Conservation (phyloP, 2,329 filamentous ascomycete species). For the Aspergillus hiratsukae region DNA sequence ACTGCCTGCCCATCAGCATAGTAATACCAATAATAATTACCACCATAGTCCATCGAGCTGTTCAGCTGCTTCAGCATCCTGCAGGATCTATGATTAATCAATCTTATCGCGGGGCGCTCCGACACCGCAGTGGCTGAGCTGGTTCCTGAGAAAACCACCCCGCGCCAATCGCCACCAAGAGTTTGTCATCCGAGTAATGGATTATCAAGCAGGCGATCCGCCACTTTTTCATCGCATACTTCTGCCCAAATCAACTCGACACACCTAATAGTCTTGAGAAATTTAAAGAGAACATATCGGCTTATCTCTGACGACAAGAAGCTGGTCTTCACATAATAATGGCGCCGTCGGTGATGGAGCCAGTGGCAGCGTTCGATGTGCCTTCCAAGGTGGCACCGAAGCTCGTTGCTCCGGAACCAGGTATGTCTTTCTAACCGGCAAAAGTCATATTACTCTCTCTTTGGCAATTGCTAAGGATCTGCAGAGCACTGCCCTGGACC, state of each 20-base stretch:
- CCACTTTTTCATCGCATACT: slow-evolving; percentile 3
- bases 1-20: background rate
- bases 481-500: slow-evolving; percentile 86
- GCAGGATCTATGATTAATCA: background rate
- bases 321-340: slow-evolving; percentile 44
- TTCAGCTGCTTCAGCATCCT: too few species aligned
- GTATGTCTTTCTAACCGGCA: slow-evolving; percentile 31
- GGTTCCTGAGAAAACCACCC: background rate
- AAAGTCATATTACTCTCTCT: background rate
- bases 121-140: slow-evolving; percentile 16
- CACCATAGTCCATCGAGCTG: background rate
- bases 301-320: background rate
- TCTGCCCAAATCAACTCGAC: background rate
- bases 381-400: slow-evolving; percentile 74
- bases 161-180: slow-evolving; percentile 23
- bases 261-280: background rate
- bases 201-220: slow-evolving; percentile 30
- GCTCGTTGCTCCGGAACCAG: slow-evolving; percentile 87
- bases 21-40: background rate
- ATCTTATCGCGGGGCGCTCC: slow-evolving; percentile 11
- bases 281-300: background rate
- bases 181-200: slow-evolving; percentile 27
- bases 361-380: slow-evolving; percentile 67
- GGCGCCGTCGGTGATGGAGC: slow-evolving; percentile 76
- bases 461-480: slow-evolving; percentile 2